A percentile compares a stretch with the other conserved stretches of the same genome.
Evolutionary conservation across 192 early-diverging fungal species (phyloP).

Genomic region (Coemansia sp.): DNA sequence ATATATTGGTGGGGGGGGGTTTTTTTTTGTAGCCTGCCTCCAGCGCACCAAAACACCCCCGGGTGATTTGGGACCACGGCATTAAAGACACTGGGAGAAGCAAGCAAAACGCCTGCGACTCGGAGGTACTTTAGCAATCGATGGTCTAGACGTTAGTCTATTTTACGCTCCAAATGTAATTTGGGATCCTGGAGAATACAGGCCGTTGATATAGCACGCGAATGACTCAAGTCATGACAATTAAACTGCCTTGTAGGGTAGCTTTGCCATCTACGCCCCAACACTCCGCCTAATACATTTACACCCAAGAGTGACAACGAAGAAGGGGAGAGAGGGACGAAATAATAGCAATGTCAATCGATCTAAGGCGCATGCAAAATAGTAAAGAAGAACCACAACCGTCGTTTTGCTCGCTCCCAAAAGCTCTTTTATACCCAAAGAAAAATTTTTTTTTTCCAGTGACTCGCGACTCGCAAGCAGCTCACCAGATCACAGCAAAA

Average conservation of each 20-base stretch:
- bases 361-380: constrained; percentile 50
- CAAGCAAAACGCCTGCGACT: constrained; percentile 10
- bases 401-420: neutral
- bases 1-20: too few species aligned
- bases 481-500: too few species aligned
- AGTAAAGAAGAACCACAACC: neutral
- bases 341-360: constrained; percentile 46
- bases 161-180: constrained; percentile 1
- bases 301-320: neutral
- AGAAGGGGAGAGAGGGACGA: neutral
- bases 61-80: neutral
- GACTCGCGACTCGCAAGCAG: too few species aligned
- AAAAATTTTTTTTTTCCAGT: too few species aligned
- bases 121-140: neutral
- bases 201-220: constrained; percentile 41
- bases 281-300: neutral
- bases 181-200: neutral
- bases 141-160: neutral
- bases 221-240: constrained; percentile 55
- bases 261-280: constrained; percentile 32
- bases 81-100: neutral
- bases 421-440: neutral
- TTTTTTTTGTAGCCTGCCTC: constrained; percentile 29
- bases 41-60: constrained; percentile 5
- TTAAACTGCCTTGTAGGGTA: constrained; percentile 45